Conservation (phyloP, 2,329 filamentous ascomycete genomes). For the Fusarium robinianum region DNA sequence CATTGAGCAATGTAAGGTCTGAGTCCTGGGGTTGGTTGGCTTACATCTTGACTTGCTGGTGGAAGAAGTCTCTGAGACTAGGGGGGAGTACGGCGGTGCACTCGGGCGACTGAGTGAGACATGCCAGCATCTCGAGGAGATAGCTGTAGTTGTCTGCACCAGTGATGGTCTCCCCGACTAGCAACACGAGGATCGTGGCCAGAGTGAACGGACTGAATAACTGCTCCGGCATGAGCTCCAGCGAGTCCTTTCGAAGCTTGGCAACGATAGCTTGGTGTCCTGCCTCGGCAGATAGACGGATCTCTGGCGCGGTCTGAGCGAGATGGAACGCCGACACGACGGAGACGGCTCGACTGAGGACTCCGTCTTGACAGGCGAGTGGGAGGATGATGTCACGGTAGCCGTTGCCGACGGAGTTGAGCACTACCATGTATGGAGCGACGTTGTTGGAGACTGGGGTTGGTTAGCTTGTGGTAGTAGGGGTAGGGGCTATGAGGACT, state of each 20-base stretch:
- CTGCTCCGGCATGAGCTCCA: conserved; percentile 33
- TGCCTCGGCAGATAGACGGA: conserved; percentile 40
- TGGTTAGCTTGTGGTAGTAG: background rate
- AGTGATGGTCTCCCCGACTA: conserved; percentile 49
- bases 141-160: conserved; percentile 45
- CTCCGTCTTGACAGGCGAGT: conserved; percentile 44
- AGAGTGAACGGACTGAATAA: conserved; percentile 45
- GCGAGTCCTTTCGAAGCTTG: conserved; percentile 40
- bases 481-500: background rate
- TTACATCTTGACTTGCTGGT: conserved; percentile 42
- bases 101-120: conserved; percentile 32
- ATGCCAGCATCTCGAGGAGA: conserved; percentile 44
- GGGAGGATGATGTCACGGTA: conserved; percentile 47
- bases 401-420: conserved; percentile 44
- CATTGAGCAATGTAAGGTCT: background rate
- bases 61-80: conserved; percentile 33
- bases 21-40: fast-evolving
- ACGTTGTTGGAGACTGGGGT: conserved; percentile 42
- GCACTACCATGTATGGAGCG: conserved; percentile 47
- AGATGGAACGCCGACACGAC: conserved; percentile 48
- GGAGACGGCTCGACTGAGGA: conserved; percentile 43
- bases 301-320: conserved; percentile 37
- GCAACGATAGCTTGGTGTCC: conserved; percentile 44
- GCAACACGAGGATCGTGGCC: conserved; percentile 44
- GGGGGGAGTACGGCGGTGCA: conserved; percentile 25